Percentiles rank a stretch among this genome's conserved stretches.
Evolutionary conservation across 306 rosid species (phyloP).

Genomic region (Arachis hypogaea): DNA sequence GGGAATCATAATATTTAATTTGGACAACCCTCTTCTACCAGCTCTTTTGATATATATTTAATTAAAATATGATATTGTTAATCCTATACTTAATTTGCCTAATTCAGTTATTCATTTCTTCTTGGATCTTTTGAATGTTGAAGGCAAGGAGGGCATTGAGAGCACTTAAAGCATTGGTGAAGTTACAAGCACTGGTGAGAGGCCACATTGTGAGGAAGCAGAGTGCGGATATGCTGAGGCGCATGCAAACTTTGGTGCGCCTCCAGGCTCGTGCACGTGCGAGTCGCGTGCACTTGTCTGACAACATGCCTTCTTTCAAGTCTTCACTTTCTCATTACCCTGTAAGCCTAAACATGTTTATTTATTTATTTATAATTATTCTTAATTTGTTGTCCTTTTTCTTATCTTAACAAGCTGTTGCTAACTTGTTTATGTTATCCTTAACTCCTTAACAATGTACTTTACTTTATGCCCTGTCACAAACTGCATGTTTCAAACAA

Average conservation of each 20-base stretch:
- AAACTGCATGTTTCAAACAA: slow-evolving; percentile 3
- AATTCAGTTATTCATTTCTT: slow-evolving; percentile 3
- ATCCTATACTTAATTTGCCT: too few species aligned
- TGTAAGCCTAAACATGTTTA: slow-evolving; percentile 46
- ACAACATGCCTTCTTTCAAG: slow-evolving; percentile 57
- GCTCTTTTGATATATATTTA: too few species aligned
- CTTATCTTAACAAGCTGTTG: not conserved
- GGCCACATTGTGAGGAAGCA: slow-evolving; percentile 93
- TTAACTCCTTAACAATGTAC: not conserved
- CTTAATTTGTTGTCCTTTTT: slow-evolving; percentile 14
- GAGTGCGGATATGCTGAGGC: slow-evolving; percentile 84
- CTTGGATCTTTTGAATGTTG: not conserved
- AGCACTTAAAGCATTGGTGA: slow-evolving; percentile 92
- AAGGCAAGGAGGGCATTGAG: slow-evolving; percentile 95
- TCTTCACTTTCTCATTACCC: slow-evolving; percentile 55
- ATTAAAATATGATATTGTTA: too few species aligned
- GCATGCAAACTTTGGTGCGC: slow-evolving; percentile 91
- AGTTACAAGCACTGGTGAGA: slow-evolving; percentile 90
- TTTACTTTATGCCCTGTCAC: slow-evolving; percentile 20
- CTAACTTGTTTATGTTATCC: slow-evolving; percentile 19
- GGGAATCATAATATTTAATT: too few species aligned
- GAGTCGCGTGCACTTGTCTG: slow-evolving; percentile 57
- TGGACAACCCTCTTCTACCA: too few species aligned
- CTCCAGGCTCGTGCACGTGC: slow-evolving; percentile 83
- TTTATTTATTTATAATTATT: not conserved